Base-by-base conservation (phyloP, 2,329 filamentous ascomycete genomes). In the Aureobasidium zeae region DNA sequence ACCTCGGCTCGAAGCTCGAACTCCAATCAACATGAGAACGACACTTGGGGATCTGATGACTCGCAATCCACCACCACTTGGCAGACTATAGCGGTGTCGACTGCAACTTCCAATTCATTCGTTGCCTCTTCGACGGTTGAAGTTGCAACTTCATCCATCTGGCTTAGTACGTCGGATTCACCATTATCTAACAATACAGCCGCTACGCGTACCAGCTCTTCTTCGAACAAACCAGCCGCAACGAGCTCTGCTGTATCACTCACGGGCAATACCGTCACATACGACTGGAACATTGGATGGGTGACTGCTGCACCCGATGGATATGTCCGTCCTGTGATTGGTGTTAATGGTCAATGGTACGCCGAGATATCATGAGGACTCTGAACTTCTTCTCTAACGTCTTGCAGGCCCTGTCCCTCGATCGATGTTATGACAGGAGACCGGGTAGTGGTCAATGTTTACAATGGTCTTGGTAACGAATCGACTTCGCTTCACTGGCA, bases 401-500 rank as follows among this genome's bases (percentile, higher is more conserved):
- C 15, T 13, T 19, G 15, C 16, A 43, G 39, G 43, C 85, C 85
- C 0, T 73, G 83, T 0, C 84, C 84, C 3, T 61, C 83, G 30
- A 75, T 91, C 29, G 75, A 83, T 51, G 76, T 78, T 48, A 84
- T 83, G 51, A 77, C 83, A 50, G 83, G 81, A 15, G 85, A 91
- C 52, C 76, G 72, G 1, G 61, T 91, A 7, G 60, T 84, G 2
- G 75, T 88, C 33, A 76, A 83, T 21, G 69, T 86, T 38, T 65
- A 76, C 52, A 89, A 89, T 52, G 69, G 73, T 16, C 74, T 82
- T 1, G 65, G 68, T 8, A 83, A 86, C 51, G 59, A 74, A 51
- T 74, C 72, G 10, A 82, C 80, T 6, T 74, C 72, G 22, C 68
- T 88, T 4, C 84, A 89, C 57, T 88, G 83, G 59, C 84, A 89